phyloP scores from a whole-genome alignment of 805 yeast species.

The Wickerhamomyces chambardii region DNA sequence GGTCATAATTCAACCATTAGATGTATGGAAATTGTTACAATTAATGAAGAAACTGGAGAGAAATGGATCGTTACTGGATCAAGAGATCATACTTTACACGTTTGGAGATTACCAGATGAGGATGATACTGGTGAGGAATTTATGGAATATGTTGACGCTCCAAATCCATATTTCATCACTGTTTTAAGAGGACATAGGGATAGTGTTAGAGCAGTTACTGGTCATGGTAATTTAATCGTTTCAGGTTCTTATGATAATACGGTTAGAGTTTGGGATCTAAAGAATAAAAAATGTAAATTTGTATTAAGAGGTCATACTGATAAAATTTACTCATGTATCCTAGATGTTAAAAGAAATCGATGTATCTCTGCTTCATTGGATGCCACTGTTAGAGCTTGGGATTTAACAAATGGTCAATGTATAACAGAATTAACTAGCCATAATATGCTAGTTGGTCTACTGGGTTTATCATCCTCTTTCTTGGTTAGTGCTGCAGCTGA shows the following conservation, averaged over 20 bases:
- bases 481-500: constrained; percentile 96
- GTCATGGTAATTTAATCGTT: constrained; percentile 73
- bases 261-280: constrained; percentile 87
- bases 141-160: constrained; percentile 21
- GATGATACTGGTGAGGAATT: constrained; percentile 20
- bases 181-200: constrained; percentile 69
- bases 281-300: constrained; percentile 62
- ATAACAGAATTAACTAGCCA: constrained; percentile 77
- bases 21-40: constrained; percentile 74
- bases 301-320: constrained; percentile 79
- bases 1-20: constrained; percentile 94
- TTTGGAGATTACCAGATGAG: constrained; percentile 71
- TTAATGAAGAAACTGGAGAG: constrained; percentile 48
- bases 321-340: constrained; percentile 80
- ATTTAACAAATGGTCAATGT: constrained; percentile 64
- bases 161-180: constrained; percentile 56
- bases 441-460: constrained; percentile 79
- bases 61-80: constrained; percentile 84
- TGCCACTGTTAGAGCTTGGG: constrained; percentile 84
- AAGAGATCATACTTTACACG: constrained; percentile 73
- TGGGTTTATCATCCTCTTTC: constrained; percentile 66
- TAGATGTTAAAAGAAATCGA: constrained; percentile 65
- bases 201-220: constrained; percentile 82
- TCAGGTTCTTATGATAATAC: constrained; percentile 90
- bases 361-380: constrained; percentile 93